Evolutionary conservation across 1,284 basidiomycete species (phyloP), one percentile per base, ranked within the genome.

Genomic region (Ganoderma lingzhi): DNA sequence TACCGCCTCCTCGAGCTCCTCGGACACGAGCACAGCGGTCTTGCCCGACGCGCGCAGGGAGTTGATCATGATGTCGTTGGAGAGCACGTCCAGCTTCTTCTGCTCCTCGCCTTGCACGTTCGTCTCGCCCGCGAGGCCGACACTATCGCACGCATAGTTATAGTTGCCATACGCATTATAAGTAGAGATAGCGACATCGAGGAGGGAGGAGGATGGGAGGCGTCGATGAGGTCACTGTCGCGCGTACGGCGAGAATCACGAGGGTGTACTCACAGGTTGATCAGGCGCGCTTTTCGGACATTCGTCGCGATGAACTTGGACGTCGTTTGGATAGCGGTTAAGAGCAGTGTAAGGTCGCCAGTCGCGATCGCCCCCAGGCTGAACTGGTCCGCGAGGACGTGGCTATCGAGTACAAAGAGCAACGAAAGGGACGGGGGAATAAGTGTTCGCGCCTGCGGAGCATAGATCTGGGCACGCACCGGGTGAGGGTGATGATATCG

Each of bases 51-150:
- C 96, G 48, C 94, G 88, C 58, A 99, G 88, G 51, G 95, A 91
- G 78, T 99, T 99, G 81, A 99, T 90, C 98, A 99, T 99, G 87
- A 99, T 99, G 81, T 99, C 97, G 82, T 99, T 99, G 30, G 96
- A 95, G 64, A 99, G 87, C 28, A 99, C 93, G 80, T 99, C 97
- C 68, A 99, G 88, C 85, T 99, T 99, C 89, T 99, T 99, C 87
- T 99, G 98, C 80, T 99, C 98, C 82, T 99, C 98, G 62, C 98
- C 98, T 82, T 98, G 96, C 15, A 98, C 94, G 80, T 99, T 99
- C 60, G 93, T 94, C 78, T 97, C 95, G 28, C 98, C 98, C 14
- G 98, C 98, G 28, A 97, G 87, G 44, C 98, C 98, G 76, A 99
- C 93, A 35, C 96, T 96, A 76, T 3, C 8, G 23, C 44, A 67